Evolutionary conservation across 257 asterid genomes (phyloP), one percentile per base, ranked within the genome.

Genomic region (Schizonepeta tenuifolia): DNA sequence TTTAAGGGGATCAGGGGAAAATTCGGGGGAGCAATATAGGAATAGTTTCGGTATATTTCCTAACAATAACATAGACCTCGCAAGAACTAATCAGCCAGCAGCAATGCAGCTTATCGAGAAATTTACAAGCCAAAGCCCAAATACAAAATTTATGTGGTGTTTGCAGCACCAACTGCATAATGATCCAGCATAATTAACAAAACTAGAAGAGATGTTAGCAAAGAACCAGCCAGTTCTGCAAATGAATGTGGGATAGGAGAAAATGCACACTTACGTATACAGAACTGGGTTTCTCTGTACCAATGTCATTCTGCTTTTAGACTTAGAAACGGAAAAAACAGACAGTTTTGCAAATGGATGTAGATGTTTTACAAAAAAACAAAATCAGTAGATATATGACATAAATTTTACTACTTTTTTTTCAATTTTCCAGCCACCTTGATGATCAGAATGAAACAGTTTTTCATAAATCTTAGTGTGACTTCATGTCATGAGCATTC

Each of bases 361-460:
- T 41, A 58, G 20, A 41, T 74, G 69, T 63, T n/a, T n/a, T n/a
- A n/a, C n/a, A n/a, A n/a, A n/a, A 64, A 81, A 10, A 11, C 17
- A 62, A 55, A 75, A 9, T 57, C 64, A 28, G 21, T 41, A 68
- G 67, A 70, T 41, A 2, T 28, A 49, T 26, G 31, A 67, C 50
- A 17, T n/a, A n/a, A n/a, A 24, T 20, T 64, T 70, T 28, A 5
- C 3, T 28, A 5, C 3, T 20, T 11, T 58, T 43, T 14, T 31
- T 31, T 31, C 36, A 31, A 31, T 31, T 31, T 31, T 46, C 53
- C 53, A 46, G 18, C 20, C 53, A 46, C 0, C 8, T 46, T 50
- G 11, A 17, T n/a, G 56, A 50, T 50, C 56, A 50, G 56, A 50
- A 13, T 35, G 56, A 77, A 68, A 69, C 43, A 50, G 47, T n/a